A percentile compares a stretch with the other conserved stretches of the same genome.
Conservation (phyloP, 2,329 filamentous ascomycete genomes). For the Nemania sp. region DNA sequence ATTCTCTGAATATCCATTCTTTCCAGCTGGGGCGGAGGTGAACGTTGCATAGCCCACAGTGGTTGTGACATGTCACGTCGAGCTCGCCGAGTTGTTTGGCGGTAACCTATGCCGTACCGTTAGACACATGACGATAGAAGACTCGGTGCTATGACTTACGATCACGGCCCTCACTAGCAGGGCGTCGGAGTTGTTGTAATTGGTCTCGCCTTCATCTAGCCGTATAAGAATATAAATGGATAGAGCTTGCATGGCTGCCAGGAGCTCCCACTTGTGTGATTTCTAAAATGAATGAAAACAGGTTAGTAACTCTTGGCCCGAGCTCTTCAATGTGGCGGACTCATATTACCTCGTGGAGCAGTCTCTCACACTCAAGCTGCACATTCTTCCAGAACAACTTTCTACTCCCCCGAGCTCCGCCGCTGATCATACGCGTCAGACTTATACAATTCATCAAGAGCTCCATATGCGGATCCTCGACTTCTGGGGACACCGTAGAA, state of each 20-base stretch:
- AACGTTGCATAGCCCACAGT: constrained; percentile 24
- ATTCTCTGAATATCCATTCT: constrained; percentile 48
- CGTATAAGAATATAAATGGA: constrained; percentile 48
- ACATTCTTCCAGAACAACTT: constrained; percentile 52
- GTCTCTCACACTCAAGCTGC: constrained; percentile 45
- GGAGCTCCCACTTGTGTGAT: constrained; percentile 43
- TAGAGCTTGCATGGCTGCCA: constrained; percentile 49
- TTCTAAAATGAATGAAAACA: constrained; percentile 32
- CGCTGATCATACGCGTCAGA: constrained; percentile 45
- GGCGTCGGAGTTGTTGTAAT: constrained; percentile 43
- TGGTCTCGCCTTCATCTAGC: constrained; percentile 49
- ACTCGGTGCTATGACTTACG: constrained; percentile 31
- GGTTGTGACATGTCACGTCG: constrained; percentile 24
- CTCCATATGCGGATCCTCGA: constrained; percentile 38
- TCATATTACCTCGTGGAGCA: constrained; percentile 41
- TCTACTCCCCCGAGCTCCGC: constrained; percentile 37
- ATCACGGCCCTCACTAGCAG: constrained; percentile 42
- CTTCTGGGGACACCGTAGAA: constrained; percentile 30
- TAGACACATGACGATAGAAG: not conserved
- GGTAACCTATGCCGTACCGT: not conserved
- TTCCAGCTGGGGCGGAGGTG: constrained; percentile 40
- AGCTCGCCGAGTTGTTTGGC: constrained; percentile 21
- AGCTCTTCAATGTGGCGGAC: not conserved
- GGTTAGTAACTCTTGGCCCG: constrained; percentile 8
- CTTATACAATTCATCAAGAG: constrained; percentile 47